These are phyloP conservation scores for Schizonepeta tenuifolia DNA, from an alignment of 257 asterid genomes.

Conservation along the genomic window DNA sequence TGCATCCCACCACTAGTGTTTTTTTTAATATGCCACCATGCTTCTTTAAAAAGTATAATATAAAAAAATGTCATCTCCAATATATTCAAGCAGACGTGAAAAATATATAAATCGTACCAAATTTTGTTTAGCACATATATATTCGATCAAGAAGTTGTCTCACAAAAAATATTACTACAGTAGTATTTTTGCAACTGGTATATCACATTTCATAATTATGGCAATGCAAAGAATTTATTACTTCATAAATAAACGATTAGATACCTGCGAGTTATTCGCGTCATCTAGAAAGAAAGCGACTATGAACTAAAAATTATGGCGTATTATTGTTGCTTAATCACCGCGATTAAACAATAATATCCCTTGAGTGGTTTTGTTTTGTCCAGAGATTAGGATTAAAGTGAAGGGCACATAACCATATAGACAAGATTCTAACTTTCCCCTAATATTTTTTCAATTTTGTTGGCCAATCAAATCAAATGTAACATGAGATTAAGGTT, in stretches of 20 bases:
- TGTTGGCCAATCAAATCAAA: conserved; percentile 36
- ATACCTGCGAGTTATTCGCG: too few relatives aligned
- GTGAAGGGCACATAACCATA: conserved; percentile 23
- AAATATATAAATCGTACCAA: neutral
- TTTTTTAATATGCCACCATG: neutral
- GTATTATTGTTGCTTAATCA: conserved; percentile 36
- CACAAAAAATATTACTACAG: too few relatives aligned
- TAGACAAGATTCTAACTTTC: conserved; percentile 23
- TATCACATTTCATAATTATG: too few relatives aligned
- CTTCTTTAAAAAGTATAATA: neutral
- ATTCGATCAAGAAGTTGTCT: too few relatives aligned
- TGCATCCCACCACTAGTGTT: conserved; percentile 25
- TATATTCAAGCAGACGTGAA: neutral
- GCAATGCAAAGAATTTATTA: too few relatives aligned
- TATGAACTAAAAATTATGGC: neutral
- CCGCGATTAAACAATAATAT: conserved; percentile 36
- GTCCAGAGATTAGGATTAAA: conserved; percentile 38
- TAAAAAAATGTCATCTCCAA: neutral
- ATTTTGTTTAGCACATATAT: too few relatives aligned
- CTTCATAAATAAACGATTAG: too few relatives aligned
- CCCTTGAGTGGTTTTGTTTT: conserved; percentile 32
- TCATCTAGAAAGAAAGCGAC: neutral
- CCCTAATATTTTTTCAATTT: neutral
- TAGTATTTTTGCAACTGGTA: too few relatives aligned
- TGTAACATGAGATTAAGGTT: conserved; percentile 18